Conservation (phyloP, 495 filamentous ascomycete species). For the Annulohypoxylon maeteangense region DNA sequence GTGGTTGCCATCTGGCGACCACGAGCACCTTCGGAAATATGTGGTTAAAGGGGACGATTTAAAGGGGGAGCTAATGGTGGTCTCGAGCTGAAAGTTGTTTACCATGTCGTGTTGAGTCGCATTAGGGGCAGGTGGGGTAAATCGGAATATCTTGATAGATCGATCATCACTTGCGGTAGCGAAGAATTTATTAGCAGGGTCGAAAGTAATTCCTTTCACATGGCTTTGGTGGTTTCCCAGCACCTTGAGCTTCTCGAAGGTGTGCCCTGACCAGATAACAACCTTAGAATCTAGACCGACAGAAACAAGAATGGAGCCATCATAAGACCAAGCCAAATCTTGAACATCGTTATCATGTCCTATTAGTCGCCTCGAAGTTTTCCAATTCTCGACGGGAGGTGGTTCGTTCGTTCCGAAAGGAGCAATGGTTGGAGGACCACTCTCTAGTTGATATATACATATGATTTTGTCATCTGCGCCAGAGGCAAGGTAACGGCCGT, state of each 20-base stretch:
- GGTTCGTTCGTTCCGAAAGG: constrained; percentile 83
- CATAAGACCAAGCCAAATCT: constrained; percentile 95
- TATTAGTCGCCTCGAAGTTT: constrained; percentile 88
- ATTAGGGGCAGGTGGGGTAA: constrained; percentile 90
- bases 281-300: constrained; percentile 98
- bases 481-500: constrained; percentile 91
- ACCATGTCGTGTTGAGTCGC: constrained; percentile 92
- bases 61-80: constrained; percentile 86
- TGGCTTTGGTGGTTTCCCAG: constrained; percentile 92
- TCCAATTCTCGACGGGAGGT: constrained; percentile 96
- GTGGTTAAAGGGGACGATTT: constrained; percentile 89
- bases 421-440: constrained; percentile 69
- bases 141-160: constrained; percentile 95
- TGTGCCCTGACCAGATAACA: constrained; percentile 96
- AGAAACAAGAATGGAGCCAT: constrained; percentile 94
- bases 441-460: constrained; percentile 91
- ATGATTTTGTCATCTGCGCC: constrained; percentile 99
- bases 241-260: constrained; percentile 97
- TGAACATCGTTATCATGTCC: constrained; percentile 99
- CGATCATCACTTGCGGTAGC: constrained; percentile 97
- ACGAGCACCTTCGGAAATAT: constrained; percentile 95
- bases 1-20: constrained; percentile 96
- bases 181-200: constrained; percentile 99
- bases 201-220: constrained; percentile 98
- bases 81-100: constrained; percentile 93